A percentile compares a stretch with the other conserved stretches of the same genome.
Conservation (phyloP, 345 rosid species). For the Populus ilicifolia region DNA sequence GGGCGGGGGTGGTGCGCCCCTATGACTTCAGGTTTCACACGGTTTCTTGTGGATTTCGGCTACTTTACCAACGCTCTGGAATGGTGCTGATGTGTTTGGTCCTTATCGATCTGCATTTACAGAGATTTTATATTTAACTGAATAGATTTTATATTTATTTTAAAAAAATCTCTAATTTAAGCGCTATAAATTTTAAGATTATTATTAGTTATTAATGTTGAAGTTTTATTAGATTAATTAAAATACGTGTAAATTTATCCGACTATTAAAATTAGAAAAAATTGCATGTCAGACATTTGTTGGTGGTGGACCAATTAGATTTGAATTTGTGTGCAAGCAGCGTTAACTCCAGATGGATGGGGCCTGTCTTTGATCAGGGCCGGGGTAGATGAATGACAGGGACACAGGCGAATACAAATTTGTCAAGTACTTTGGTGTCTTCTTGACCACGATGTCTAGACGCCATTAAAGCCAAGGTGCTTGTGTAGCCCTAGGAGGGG, state of each 20-base stretch:
- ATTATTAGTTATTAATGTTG: fast-evolving
- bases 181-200: fast-evolving
- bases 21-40: constrained; percentile 19
- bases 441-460: not conserved
- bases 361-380: not conserved
- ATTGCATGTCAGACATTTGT: fast-evolving
- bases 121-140: too few species aligned
- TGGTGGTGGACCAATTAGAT: not conserved
- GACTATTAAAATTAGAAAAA: fast-evolving
- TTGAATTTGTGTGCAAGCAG: not conserved
- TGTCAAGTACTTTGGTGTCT: not conserved
- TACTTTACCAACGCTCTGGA: constrained; percentile 3
- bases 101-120: not conserved
- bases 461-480: not conserved
- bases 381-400: not conserved
- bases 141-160: too few species aligned
- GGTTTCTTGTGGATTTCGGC: constrained; percentile 1
- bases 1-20: constrained; percentile 25
- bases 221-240: too few species aligned
- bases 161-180: fast-evolving
- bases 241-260: fast-evolving
- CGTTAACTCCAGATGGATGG: not conserved
- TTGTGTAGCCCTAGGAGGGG: too few species aligned
- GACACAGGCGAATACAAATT: not conserved
- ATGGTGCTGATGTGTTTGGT: not conserved